A percentile compares a stretch with the other conserved stretches of the same genome.
Evolutionary conservation across 805 yeast genomes (phyloP).

Genomic region (Saccharomycopsis sp.): DNA sequence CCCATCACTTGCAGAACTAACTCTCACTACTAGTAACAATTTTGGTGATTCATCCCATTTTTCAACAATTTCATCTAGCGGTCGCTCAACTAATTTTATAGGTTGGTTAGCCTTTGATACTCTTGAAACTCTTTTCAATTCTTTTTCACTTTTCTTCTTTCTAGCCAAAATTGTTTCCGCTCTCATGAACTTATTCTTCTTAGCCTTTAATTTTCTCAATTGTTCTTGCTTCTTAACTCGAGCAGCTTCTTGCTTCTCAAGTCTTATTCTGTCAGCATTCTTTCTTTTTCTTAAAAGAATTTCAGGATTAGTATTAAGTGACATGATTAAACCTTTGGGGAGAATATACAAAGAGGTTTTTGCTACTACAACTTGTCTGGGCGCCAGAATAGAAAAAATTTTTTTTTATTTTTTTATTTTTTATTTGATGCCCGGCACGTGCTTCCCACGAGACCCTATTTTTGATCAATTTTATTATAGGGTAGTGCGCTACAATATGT

Average conservation of each 20-base stretch:
- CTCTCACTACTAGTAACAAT: slow-evolving; percentile 60
- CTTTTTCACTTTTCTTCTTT: slow-evolving; percentile 58
- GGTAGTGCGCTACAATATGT: no score
- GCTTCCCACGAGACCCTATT: no score
- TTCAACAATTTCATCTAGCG: slow-evolving; percentile 26
- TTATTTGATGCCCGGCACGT: no score
- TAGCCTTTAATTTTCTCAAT: slow-evolving; percentile 36
- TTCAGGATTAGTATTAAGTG: slow-evolving; percentile 71
- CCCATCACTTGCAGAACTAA: slow-evolving; percentile 57
- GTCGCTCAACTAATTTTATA: slow-evolving; percentile 24
- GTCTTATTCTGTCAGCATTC: slow-evolving; percentile 63
- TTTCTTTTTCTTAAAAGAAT: slow-evolving; percentile 72
- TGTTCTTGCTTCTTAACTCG: slow-evolving; percentile 42
- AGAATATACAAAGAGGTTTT: no score
- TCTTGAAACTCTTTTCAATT: slow-evolving; percentile 58
- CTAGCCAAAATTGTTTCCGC: slow-evolving; percentile 69
- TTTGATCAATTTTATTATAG: no score
- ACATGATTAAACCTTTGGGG: no score
- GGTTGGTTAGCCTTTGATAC: slow-evolving; percentile 38
- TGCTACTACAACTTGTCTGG: no score
- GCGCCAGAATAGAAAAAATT: no score
- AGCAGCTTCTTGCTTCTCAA: slow-evolving; percentile 66
- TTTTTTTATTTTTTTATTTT: no score
- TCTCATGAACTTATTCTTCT: slow-evolving; percentile 54
- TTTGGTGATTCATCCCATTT: slow-evolving; percentile 38